These are phyloP conservation scores for Chloris gayana DNA, from an alignment of 176 grass and related monocot genomes.

Conservation along the genomic window DNA sequence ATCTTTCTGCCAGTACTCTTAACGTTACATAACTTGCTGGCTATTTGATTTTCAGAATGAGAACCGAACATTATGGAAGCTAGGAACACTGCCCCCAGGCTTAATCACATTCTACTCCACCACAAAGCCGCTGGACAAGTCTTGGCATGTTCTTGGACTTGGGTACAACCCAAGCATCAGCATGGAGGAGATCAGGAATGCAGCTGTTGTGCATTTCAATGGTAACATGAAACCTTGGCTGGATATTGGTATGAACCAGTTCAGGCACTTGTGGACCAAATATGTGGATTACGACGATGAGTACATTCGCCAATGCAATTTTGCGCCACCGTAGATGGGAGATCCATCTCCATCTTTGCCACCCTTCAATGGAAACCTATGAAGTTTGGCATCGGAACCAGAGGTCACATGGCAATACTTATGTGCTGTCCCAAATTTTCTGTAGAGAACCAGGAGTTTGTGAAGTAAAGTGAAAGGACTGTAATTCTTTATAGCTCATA, in stretches of 20 bases:
- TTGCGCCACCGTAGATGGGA: conserved; percentile 56
- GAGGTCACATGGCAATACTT: not conserved
- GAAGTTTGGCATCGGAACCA: conserved; percentile 9
- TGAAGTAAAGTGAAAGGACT: not conserved
- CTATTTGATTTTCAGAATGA: conserved; percentile 66
- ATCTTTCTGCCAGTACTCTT: too few species aligned
- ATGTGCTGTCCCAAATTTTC: not conserved
- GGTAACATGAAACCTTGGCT: conserved; percentile 99
- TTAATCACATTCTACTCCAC: conserved; percentile 99
- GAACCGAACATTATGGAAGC: conserved; percentile 92
- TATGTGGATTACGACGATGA: conserved; percentile 83
- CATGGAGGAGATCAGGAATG: conserved; percentile 97
- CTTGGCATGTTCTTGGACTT: conserved; percentile 97
- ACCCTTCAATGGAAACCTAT: not conserved
- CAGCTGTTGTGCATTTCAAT: conserved; percentile 98
- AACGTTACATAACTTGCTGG: too few species aligned
- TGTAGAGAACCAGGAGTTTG: conserved; percentile 19
- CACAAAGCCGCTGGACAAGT: conserved; percentile 92
- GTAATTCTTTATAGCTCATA: conserved; percentile 23
- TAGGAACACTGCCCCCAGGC: conserved; percentile 91
- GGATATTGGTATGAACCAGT: conserved; percentile 98
- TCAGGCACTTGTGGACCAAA: conserved; percentile 88
- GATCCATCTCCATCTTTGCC: not conserved
- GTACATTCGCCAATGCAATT: conserved; percentile 88
- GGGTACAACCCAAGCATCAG: conserved; percentile 98